A percentile compares a stretch with the other conserved stretches of the same genome.
These are phyloP conservation scores for Thielaviopsis populi DNA, from an alignment of 2,329 filamentous ascomycete species.

Conservation along the genomic window DNA sequence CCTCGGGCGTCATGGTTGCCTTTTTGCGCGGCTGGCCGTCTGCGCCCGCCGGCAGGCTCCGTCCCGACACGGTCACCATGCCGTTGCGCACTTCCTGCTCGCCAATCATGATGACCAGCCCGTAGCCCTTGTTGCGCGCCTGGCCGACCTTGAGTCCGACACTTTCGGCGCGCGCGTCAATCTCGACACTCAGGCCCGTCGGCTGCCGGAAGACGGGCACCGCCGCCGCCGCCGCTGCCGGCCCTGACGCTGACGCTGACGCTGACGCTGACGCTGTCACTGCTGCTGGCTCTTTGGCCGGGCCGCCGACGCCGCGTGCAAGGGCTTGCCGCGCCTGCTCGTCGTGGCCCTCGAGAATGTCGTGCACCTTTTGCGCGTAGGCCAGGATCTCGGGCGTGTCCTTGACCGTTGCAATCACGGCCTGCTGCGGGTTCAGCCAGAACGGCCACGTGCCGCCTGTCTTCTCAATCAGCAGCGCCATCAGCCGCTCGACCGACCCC, in stretches of 20 bases:
- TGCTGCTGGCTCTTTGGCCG: too few relatives aligned
- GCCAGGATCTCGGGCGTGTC: constrained; percentile 38
- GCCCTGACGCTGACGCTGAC: too few relatives aligned
- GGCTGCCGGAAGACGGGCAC: constrained; percentile 36
- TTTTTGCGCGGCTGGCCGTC: constrained; percentile 21
- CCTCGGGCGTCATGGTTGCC: constrained; percentile 30
- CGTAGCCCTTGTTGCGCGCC: constrained; percentile 58
- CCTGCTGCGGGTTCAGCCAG: constrained; percentile 73
- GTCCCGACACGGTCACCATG: constrained; percentile 37
- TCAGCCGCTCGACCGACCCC: constrained; percentile 69
- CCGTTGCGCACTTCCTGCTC: constrained; percentile 44
- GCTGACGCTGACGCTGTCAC: too few relatives aligned
- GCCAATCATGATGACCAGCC: constrained; percentile 59
- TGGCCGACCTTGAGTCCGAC: constrained; percentile 56
- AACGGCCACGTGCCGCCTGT: constrained; percentile 72
- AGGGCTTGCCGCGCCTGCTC: constrained; percentile 17
- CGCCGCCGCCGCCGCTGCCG: background rate
- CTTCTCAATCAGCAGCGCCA: constrained; percentile 73
- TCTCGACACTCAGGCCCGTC: constrained; percentile 50
- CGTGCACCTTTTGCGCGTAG: constrained; percentile 33
- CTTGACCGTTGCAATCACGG: constrained; percentile 58
- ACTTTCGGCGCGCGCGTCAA: constrained; percentile 48
- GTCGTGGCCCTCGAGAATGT: constrained; percentile 31
- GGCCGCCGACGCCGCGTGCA: constrained; percentile 21
- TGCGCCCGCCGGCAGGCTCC: constrained; percentile 22